Evolutionary conservation across 1,284 basidiomycete genomes (phyloP), one percentile per base, ranked within the genome.

Genomic region (Malassezia psittaci): DNA sequence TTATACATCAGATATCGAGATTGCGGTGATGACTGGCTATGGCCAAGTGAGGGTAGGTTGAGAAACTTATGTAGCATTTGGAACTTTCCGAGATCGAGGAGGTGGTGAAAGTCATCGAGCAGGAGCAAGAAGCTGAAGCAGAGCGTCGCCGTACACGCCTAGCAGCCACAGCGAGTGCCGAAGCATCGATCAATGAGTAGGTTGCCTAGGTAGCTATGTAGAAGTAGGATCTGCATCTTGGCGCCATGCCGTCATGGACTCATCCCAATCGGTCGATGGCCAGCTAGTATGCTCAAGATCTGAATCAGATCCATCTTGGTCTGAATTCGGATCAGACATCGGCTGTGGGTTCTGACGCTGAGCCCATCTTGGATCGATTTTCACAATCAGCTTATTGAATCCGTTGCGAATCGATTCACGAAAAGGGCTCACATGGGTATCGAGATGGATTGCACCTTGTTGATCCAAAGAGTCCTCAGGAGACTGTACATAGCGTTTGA

Each of bases 81-180:
- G 69, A 72, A 43, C 56, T 72, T 19, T 41, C 55, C 24, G 66
- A 74, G 48, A 69, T 74, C 45, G 70, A 74, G 45, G 64, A 51
- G 39, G 65, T 73, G n/a, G 72, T 74, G 19, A 62, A 67, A 32
- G 53, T 62, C 49, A 74, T 74, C 54, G 72, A 71, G 39, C 48
- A 53, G 10, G 72, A 74, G 42, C 69, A 71, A 62, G 72, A 74
- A 50, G 68, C 60, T 10, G 72, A 74, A 46, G 72, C 72, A 1
- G 72, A 74, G 51, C 59, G 71, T 12, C 69, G 72, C 55, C 64
- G 69, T 40, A 72, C 64, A 39, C 54, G 70, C 16, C 54, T 73
- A 5, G 72, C 72, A 5, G 68, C 69, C 8, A 73, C 71, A n/a
- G 70, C 72, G 3, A 65, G 66, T 34, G 71, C 70, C 15, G 65